Evolutionary conservation across 75 land plant genomes (phyloP).

Genomic region (Pinus tabuliformis): DNA sequence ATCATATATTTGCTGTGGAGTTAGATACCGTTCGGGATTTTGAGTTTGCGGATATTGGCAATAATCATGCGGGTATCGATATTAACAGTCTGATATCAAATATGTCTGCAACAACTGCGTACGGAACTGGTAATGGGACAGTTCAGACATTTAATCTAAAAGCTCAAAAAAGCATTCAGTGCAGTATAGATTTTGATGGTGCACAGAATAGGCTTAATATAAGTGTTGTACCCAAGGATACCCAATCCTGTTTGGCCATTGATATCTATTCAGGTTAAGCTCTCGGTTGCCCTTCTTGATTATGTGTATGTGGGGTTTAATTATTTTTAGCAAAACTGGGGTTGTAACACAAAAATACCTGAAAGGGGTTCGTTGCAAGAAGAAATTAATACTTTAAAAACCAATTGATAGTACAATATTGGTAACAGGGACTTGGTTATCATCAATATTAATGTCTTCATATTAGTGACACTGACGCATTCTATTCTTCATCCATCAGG

Average conservation of each 20-base stretch:
- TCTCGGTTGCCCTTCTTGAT: slow-evolving; percentile 11
- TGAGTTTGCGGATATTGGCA: slow-evolving; percentile 48
- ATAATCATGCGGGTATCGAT: slow-evolving; percentile 6
- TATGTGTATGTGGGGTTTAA: neutral
- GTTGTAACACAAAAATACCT: neutral
- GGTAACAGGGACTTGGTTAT: too few relatives aligned
- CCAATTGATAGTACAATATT: too few relatives aligned
- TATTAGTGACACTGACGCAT: too few relatives aligned
- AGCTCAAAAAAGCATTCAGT: neutral
- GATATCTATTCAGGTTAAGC: slow-evolving; percentile 14
- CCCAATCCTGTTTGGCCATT: slow-evolving; percentile 15
- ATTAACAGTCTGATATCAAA: slow-evolving; percentile 40
- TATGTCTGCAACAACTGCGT: slow-evolving; percentile 25
- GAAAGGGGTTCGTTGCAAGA: too few relatives aligned
- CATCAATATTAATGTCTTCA: too few relatives aligned
- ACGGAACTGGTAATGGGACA: neutral
- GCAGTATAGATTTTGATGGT: too few relatives aligned
- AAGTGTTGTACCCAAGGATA: slow-evolving; percentile 1
- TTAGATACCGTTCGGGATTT: slow-evolving; percentile 14
- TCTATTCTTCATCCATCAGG: too few relatives aligned
- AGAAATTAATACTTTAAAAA: too few relatives aligned
- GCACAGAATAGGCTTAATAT: too few relatives aligned
- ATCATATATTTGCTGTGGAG: too few relatives aligned
- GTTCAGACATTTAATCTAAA: slow-evolving; percentile 18
- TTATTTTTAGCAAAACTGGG: neutral